phyloP scores from a whole-genome alignment of 2,329 filamentous ascomycete genomes.

The Beauveria caledonica region DNA sequence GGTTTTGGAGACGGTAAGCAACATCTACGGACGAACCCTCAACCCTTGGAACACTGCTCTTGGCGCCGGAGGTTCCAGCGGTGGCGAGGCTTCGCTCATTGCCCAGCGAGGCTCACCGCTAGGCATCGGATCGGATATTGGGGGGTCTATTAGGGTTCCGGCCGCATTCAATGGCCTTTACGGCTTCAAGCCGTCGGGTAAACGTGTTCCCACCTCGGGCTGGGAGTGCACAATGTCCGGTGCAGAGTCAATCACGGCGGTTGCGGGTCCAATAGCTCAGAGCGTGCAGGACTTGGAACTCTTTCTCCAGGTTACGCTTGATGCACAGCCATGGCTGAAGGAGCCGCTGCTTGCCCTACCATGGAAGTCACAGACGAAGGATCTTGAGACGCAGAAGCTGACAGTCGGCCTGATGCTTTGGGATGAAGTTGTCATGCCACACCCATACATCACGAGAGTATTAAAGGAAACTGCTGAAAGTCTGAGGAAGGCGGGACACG shows the following conservation, averaged over 20 bases:
- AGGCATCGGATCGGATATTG: conserved; percentile 26
- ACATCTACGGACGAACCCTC: conserved; percentile 51
- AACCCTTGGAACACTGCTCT: conserved; percentile 52
- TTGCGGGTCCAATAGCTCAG: conserved; percentile 32
- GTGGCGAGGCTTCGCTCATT: conserved; percentile 37
- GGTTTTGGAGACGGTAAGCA: conserved; percentile 49
- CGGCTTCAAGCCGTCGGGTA: conserved; percentile 16
- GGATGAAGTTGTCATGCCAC: conserved; percentile 46
- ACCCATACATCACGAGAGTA: conserved; percentile 45
- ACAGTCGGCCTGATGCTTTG: conserved; percentile 46
- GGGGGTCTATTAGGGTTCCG: conserved; percentile 23
- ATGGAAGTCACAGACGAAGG: conserved; percentile 16
- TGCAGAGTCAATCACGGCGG: conserved; percentile 24
- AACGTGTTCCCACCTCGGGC: conserved; percentile 14
- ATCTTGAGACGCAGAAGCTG: conserved; percentile 30
- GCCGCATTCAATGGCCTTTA: conserved; percentile 23
- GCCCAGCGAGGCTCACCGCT: conserved; percentile 26
- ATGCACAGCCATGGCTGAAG: conserved; percentile 24
- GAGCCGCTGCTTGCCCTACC: conserved; percentile 17
- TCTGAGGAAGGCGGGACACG: conserved; percentile 24
- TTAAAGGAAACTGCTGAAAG: conserved; percentile 41
- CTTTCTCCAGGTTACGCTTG: conserved; percentile 30
- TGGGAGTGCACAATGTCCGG: conserved; percentile 15
- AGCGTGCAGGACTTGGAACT: conserved; percentile 30
- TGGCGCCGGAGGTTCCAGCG: conserved; percentile 54